Base-by-base conservation (phyloP, 257 asterid species). In the Fraxinus quadrangulata region DNA sequence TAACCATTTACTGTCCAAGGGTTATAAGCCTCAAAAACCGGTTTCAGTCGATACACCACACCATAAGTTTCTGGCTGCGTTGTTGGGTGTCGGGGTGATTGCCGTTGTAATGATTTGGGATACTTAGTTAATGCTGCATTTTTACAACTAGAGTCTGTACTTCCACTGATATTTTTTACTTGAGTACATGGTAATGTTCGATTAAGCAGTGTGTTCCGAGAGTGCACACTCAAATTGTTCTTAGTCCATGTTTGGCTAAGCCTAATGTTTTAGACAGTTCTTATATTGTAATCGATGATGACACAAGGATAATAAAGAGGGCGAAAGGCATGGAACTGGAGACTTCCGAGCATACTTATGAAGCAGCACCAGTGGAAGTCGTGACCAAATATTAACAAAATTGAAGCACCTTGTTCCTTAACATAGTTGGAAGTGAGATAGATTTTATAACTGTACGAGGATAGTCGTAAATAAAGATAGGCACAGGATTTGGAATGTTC, bases 21-120 rank as follows among this genome's bases (percentile, higher is more conserved):
- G 98, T 0, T 93, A 92, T 75, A 84, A 78, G 45, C 87, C 97
- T 78, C 80, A 37, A 77, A 86, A 86, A 79, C 8, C 4, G 76
- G 89, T 89, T 5, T 9, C 78, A 1, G 33, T 83, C 3, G 89
- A 93, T 77, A 81, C 71, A 59, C 92, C 93, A 33, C 80, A 67
- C 33, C 71, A 78, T 74, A 89, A 87, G 89, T 89, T 94, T 45
- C 78, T 94, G 78, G 94, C 97, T 39, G 98, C 87, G 8, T 34
- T 83, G 80, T 80, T 90, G 49, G 98, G 98, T 1, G 84, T 92
- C 74, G 97, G 89, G 34, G 90, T 92, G 0, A 94, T 94, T 79
- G 97, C 98, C 1, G 90, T 94, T 78, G 98, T 92, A 12, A 94
- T 94, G 98, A 94, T 94, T 26, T 94, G 98, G 98, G 98, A 94